Conservation (phyloP, 2,329 filamentous ascomycete genomes). For the Ophiocordyceps sinensis region DNA sequence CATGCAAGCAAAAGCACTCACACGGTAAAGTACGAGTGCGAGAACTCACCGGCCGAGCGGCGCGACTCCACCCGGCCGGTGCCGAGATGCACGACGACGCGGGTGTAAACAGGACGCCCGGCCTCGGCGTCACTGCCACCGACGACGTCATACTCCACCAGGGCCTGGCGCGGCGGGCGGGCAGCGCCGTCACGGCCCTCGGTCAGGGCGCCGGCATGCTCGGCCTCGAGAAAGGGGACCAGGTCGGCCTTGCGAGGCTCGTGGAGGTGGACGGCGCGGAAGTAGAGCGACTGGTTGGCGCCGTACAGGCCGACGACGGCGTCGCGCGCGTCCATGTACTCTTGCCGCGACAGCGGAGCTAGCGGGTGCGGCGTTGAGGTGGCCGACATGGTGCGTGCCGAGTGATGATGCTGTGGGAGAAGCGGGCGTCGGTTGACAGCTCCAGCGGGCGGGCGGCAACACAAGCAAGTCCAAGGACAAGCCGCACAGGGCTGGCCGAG, state of each 20-base stretch:
- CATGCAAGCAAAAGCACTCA: not conserved
- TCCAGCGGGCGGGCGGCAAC: too few relatives aligned
- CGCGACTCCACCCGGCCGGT: slow-evolving; percentile 14
- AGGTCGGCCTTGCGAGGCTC: slow-evolving; percentile 47
- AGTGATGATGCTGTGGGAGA: too few relatives aligned
- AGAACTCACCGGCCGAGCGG: slow-evolving; percentile 9
- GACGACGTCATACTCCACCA: slow-evolving; percentile 30
- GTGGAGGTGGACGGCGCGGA: slow-evolving; percentile 48
- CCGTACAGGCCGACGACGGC: slow-evolving; percentile 20
- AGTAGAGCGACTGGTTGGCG: slow-evolving; percentile 13
- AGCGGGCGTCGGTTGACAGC: too few relatives aligned
- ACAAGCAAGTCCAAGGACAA: too few relatives aligned
- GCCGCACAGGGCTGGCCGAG: too few relatives aligned
- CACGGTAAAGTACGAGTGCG: slow-evolving; percentile 20
- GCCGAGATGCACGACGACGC: slow-evolving; percentile 23
- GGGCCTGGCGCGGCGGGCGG: slow-evolving; percentile 29
- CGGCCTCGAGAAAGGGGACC: slow-evolving; percentile 45
- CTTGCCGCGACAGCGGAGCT: slow-evolving; percentile 31
- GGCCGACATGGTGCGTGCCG: not conserved
- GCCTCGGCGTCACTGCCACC: slow-evolving; percentile 17
- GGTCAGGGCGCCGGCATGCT: slow-evolving; percentile 36
- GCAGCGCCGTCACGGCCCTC: slow-evolving; percentile 27
- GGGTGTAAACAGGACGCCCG: slow-evolving; percentile 17
- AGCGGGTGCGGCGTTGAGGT: slow-evolving; percentile 22
- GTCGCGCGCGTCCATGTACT: slow-evolving; percentile 33